Conservation (phyloP, 2,329 filamentous ascomycete species). For the Parastagonospora nodorum region DNA sequence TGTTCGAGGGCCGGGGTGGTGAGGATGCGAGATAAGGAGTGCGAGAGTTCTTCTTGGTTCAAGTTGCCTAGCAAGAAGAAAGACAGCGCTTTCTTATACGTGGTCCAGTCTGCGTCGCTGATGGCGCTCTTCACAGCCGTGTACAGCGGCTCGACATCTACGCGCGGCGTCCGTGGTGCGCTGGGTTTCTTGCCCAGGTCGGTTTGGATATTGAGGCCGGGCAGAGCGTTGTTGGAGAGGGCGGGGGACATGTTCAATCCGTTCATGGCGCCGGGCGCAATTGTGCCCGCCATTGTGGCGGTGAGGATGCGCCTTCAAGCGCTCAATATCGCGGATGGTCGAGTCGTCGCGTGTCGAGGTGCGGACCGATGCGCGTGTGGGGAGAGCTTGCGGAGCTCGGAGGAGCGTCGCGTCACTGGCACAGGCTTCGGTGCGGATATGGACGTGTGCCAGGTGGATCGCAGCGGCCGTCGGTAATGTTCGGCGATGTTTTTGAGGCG, state of each 20-base stretch:
- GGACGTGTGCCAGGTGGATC: slow-evolving; percentile 10
- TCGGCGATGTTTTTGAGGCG: slow-evolving; percentile 14
- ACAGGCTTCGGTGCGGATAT: slow-evolving; percentile 6
- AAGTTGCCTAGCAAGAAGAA: slow-evolving; percentile 65
- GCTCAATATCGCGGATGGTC: slow-evolving; percentile 17
- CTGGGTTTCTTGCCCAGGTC: slow-evolving; percentile 52
- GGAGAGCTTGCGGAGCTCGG: slow-evolving; percentile 18
- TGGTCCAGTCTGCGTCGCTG: slow-evolving; percentile 61
- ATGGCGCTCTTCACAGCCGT: slow-evolving; percentile 64
- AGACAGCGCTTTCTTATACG: slow-evolving; percentile 64
- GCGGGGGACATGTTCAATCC: slow-evolving; percentile 43
- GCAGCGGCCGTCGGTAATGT: slow-evolving; percentile 14
- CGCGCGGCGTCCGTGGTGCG: slow-evolving; percentile 59
- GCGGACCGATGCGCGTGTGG: slow-evolving; percentile 21
- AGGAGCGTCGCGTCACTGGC: slow-evolving; percentile 7
- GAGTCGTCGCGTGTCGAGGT: slow-evolving; percentile 6
- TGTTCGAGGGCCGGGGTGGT: slow-evolving; percentile 59
- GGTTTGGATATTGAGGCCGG: slow-evolving; percentile 46
- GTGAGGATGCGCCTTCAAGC: slow-evolving; percentile 6
- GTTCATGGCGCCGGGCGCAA: slow-evolving; percentile 34
- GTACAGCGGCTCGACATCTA: slow-evolving; percentile 68
- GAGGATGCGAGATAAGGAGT: slow-evolving; percentile 61
- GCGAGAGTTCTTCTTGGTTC: slow-evolving; percentile 65
- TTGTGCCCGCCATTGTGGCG: slow-evolving; percentile 45
- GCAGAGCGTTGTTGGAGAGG: slow-evolving; percentile 41